phyloP scores from a whole-genome alignment of 164 flowering plant species.

The Tetrastigma voinierianum region DNA sequence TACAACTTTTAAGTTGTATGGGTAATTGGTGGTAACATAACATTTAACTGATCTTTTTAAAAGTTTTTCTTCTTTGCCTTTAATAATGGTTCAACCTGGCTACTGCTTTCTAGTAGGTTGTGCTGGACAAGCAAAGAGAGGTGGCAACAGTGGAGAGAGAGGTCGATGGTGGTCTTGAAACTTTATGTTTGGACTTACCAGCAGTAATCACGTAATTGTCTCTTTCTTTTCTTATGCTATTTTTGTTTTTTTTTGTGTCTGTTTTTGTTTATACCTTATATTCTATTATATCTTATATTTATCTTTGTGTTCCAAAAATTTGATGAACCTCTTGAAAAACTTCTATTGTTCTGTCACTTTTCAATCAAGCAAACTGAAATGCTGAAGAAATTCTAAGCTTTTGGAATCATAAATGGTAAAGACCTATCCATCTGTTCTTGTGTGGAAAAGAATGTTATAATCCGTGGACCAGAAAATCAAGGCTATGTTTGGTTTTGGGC shows the following conservation, averaged over 20 bases:
- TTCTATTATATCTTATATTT: background rate
- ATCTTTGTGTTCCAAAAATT: too few species aligned
- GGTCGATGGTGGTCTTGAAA: conserved; percentile 93
- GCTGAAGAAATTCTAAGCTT: too few species aligned
- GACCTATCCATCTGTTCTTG: too few species aligned
- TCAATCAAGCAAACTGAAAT: too few species aligned
- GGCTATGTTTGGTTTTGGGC: too few species aligned
- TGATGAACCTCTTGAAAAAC: too few species aligned
- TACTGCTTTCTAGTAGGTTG: conserved; percentile 60
- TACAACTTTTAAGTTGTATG: background rate
- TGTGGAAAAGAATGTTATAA: too few species aligned
- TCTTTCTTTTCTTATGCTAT: background rate
- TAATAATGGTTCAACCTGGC: background rate
- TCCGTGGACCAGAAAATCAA: too few species aligned
- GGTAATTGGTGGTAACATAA: background rate
- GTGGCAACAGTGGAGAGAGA: conserved; percentile 83
- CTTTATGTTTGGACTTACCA: conserved; percentile 72
- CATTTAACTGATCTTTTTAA: background rate
- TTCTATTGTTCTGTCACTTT: too few species aligned
- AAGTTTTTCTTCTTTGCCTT: background rate
- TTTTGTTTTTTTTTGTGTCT: background rate
- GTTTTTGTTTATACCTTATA: background rate
- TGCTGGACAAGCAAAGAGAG: conserved; percentile 75
- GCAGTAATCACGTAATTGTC: conserved; percentile 81
- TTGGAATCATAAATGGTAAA: too few species aligned